Evolutionary conservation across 2,329 filamentous ascomycete species (phyloP).

Genomic region (Chalaropsis thielavioides): DNA sequence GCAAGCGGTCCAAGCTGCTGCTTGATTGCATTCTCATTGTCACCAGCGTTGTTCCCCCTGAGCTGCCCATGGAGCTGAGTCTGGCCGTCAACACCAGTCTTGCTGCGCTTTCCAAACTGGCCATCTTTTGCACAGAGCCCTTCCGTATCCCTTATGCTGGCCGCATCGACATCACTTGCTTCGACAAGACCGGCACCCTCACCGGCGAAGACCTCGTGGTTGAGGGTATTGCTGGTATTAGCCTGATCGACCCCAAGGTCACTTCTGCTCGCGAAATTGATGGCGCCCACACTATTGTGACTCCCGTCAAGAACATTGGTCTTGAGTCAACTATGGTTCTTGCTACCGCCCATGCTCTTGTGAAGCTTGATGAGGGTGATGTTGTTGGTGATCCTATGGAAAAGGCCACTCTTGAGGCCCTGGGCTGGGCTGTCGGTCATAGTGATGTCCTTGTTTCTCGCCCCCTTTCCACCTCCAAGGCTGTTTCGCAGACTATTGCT

Average conservation of each 20-base stretch:
- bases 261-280: constrained; percentile 54
- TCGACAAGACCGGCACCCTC: constrained; percentile 94
- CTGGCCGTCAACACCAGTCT: constrained; percentile 95
- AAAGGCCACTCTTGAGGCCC: constrained; percentile 77
- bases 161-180: constrained; percentile 89
- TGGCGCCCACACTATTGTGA: constrained; percentile 70
- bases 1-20: constrained; percentile 92
- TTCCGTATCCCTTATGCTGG: constrained; percentile 96
- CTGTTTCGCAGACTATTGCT: constrained; percentile 30
- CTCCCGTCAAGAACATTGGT: constrained; percentile 52
- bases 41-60: constrained; percentile 94
- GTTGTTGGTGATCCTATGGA: constrained; percentile 98
- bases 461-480: constrained; percentile 30
- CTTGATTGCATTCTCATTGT: constrained; percentile 96
- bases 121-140: constrained; percentile 97
- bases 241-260: constrained; percentile 48
- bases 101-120: constrained; percentile 82
- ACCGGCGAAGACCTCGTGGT: constrained; percentile 95
- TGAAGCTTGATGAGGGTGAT: constrained; percentile 92
- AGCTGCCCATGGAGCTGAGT: constrained; percentile 95
- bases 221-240: constrained; percentile 85
- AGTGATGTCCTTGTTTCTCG: constrained; percentile 74
- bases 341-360: constrained; percentile 85
- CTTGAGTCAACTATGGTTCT: constrained; percentile 84
- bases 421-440: constrained; percentile 84